Base-by-base conservation (phyloP, 2,329 filamentous ascomycete species). In the Clonostachys rosea region DNA sequence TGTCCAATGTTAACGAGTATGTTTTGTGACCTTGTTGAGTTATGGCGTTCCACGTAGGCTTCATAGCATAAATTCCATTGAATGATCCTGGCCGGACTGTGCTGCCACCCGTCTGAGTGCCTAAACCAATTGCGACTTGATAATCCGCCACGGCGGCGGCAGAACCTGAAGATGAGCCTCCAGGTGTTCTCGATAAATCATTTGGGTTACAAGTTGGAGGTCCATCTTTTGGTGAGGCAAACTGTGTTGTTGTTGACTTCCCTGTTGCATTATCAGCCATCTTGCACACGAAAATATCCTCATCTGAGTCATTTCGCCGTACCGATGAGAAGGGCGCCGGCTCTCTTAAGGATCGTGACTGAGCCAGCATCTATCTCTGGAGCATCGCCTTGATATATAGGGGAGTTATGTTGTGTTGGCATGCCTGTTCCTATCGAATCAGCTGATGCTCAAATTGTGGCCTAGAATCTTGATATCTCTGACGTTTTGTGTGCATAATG, bases 141-240 rank as follows among this genome's bases (percentile, higher is more conserved):
- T 77, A 74, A 50, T 85, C 83, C 4, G 67, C 82, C 2, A 86
- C 81, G 0, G 79, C 81, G 0, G 82, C 81, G 1, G 71, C 82
- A 1, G 81, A 84, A 0, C 83, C 83, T 0, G 78, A 80, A 0
- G 80, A 84, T 0, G 81, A 85, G 17, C 83, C 83, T 1, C 83
- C 83, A 0, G 83, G 82, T 0, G 81, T 86, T 2, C 84, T 72
- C 0, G 68, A 71, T 1, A 66, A 59, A 56, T 87, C 83, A 47
- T 87, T 87, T 0, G 82, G 78, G 52, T 86, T 86, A 2, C 62
- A 54, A 0, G 79, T 82, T 18, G 66, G 66, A 1, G 74, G 68
- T 0, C 79, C 79, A 4, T 63, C 56, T 1, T 65, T 68, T 0
- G 71, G 77, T 0, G 74, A 70, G 0, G 81, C 75, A 49, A 85